Conservation (phyloP, 148 eudicot species). For the Pharnaceum exiguum region DNA sequence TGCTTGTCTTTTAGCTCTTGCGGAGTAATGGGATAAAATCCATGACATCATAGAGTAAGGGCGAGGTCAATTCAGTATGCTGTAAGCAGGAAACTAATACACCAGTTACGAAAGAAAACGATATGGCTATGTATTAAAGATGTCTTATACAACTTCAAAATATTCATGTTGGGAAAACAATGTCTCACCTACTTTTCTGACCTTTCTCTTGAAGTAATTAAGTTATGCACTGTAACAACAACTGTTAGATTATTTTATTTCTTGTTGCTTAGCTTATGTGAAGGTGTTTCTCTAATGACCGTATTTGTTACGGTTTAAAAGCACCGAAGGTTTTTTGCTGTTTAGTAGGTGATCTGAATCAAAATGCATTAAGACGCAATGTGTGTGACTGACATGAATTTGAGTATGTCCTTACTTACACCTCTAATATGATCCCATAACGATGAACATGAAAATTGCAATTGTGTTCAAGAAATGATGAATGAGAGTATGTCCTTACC, state of each 20-base stretch:
- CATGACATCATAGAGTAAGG: slow-evolving; percentile 1
- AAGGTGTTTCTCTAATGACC: too few species aligned
- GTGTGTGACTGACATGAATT: too few species aligned
- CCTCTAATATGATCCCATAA: too few species aligned
- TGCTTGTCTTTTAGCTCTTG: slow-evolving; percentile 9
- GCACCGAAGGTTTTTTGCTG: too few species aligned
- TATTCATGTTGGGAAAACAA: slow-evolving; percentile 21
- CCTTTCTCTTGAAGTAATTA: background rate
- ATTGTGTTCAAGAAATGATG: too few species aligned
- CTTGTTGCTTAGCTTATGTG: background rate
- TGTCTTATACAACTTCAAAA: slow-evolving; percentile 5
- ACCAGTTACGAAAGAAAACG: background rate
- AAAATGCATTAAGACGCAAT: too few species aligned
- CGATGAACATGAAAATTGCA: too few species aligned
- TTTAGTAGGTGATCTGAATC: too few species aligned
- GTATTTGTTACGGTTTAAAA: too few species aligned
- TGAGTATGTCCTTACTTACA: too few species aligned
- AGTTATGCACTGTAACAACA: too few species aligned
- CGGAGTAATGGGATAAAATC: background rate
- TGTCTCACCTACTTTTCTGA: slow-evolving; percentile 22
- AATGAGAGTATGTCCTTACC: too few species aligned
- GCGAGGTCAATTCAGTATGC: background rate
- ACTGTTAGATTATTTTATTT: background rate
- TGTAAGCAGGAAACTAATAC: background rate
- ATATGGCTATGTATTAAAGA: slow-evolving; percentile 13